phyloP scores from a whole-genome alignment of 2,329 filamentous ascomycete genomes.

The Calonectria ilicicola region DNA sequence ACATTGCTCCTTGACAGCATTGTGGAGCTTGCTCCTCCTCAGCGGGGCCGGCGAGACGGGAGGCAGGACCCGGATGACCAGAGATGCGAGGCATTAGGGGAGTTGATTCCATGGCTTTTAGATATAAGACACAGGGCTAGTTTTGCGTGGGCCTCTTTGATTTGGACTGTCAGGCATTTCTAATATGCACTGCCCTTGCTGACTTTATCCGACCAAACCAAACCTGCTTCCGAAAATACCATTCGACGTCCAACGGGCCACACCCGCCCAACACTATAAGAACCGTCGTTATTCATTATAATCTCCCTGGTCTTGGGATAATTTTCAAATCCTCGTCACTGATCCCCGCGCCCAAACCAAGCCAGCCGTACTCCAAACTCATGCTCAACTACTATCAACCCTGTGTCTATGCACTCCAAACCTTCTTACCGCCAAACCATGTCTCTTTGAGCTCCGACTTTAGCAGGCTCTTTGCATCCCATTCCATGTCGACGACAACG shows the following conservation, averaged over 20 bases:
- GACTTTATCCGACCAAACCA: neutral
- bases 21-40: neutral
- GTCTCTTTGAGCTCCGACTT: conserved; percentile 62
- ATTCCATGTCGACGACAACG: conserved; percentile 59
- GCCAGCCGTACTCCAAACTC: neutral
- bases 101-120: neutral
- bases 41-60: neutral
- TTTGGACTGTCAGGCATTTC: too few species aligned
- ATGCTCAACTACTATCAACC: neutral
- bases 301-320: neutral
- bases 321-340: neutral
- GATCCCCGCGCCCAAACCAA: neutral
- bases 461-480: conserved; percentile 60
- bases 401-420: conserved; percentile 44
- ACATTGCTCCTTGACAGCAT: too few species aligned
- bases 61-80: neutral
- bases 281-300: neutral
- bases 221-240: neutral
- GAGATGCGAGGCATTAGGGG: neutral
- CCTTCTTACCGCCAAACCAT: conserved; percentile 61
- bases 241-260: neutral
- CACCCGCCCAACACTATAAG: neutral
- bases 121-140: neutral
- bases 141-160: too few species aligned
- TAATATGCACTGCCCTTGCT: neutral